phyloP scores from a whole-genome alignment of 495 filamentous ascomycete species.

The Penicillium alfredii region DNA sequence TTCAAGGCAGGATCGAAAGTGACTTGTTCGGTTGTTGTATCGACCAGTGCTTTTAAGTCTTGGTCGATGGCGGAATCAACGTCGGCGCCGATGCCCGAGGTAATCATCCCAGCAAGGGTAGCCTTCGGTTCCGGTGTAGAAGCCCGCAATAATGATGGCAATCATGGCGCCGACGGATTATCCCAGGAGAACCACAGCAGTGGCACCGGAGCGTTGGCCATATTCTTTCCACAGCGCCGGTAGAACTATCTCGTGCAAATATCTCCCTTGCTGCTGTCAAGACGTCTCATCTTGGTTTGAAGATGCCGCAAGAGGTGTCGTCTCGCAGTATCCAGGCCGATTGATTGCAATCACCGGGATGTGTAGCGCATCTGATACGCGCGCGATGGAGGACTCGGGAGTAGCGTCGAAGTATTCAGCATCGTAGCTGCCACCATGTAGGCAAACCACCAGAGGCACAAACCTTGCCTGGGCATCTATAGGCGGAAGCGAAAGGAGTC shows the following conservation, averaged over 20 bases:
- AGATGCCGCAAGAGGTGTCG: slow-evolving; percentile 11
- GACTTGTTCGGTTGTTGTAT: background rate
- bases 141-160: slow-evolving; percentile 18
- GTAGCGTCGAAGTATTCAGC: slow-evolving; percentile 31
- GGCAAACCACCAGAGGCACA: slow-evolving; percentile 23
- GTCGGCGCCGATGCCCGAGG: slow-evolving; percentile 23
- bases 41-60: too few species aligned
- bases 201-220: slow-evolving; percentile 14
- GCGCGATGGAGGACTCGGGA: slow-evolving; percentile 19
- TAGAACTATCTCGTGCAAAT: slow-evolving; percentile 23
- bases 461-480: background rate
- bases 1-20: slow-evolving; percentile 12
- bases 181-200: slow-evolving; percentile 22
- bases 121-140: slow-evolving; percentile 1
- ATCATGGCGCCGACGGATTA: slow-evolving; percentile 32
- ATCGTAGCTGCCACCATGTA: slow-evolving; percentile 33
- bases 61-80: slow-evolving; percentile 1
- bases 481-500: background rate
- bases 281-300: slow-evolving; percentile 7
- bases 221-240: slow-evolving; percentile 30
- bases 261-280: slow-evolving; percentile 20
- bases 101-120: slow-evolving; percentile 30
- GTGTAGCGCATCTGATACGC: slow-evolving; percentile 13
- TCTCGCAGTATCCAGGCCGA: slow-evolving; percentile 26
- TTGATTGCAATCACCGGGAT: slow-evolving; percentile 29